These are phyloP conservation scores for Fusarium sp. DNA, from an alignment of 2,329 filamentous ascomycete genomes.

Conservation along the genomic window DNA sequence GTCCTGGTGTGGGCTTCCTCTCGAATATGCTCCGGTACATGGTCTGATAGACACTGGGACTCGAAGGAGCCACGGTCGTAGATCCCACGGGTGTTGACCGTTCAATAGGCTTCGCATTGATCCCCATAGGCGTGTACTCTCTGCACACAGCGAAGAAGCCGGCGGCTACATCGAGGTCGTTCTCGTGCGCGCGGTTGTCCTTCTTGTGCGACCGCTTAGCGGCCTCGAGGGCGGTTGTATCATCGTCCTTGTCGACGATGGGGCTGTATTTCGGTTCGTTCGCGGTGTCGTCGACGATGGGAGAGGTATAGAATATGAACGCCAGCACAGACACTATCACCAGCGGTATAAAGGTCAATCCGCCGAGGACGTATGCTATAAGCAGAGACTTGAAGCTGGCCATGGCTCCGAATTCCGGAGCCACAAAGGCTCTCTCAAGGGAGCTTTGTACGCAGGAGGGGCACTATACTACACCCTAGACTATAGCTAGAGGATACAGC, in stretches of 20 bases:
- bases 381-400: slow-evolving; percentile 68
- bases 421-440: slow-evolving; percentile 29
- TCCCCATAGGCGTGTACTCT: slow-evolving; percentile 90
- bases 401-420: slow-evolving; percentile 53
- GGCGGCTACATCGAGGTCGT: slow-evolving; percentile 81
- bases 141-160: slow-evolving; percentile 96
- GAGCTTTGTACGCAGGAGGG: slow-evolving; percentile 31
- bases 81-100: slow-evolving; percentile 82
- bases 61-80: slow-evolving; percentile 78
- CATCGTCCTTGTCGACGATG: slow-evolving; percentile 70
- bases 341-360: slow-evolving; percentile 86
- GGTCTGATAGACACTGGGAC: slow-evolving; percentile 94
- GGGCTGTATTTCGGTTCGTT: slow-evolving; percentile 45
- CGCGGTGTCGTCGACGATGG: slow-evolving; percentile 58
- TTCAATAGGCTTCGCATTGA: slow-evolving; percentile 93
- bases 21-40: slow-evolving; percentile 99
- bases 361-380: slow-evolving; percentile 83
- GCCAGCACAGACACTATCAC: slow-evolving; percentile 69
- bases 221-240: slow-evolving; percentile 70
- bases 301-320: slow-evolving; percentile 76
- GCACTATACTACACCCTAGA: slow-evolving; percentile 27
- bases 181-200: slow-evolving; percentile 64
- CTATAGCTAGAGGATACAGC: slow-evolving; percentile 27
- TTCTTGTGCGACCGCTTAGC: slow-evolving; percentile 68
- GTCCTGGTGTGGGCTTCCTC: slow-evolving; percentile 66